These are phyloP conservation scores for Spencermartinsiella europaea DNA, from an alignment of 805 yeast genomes.

Conservation along the genomic window DNA sequence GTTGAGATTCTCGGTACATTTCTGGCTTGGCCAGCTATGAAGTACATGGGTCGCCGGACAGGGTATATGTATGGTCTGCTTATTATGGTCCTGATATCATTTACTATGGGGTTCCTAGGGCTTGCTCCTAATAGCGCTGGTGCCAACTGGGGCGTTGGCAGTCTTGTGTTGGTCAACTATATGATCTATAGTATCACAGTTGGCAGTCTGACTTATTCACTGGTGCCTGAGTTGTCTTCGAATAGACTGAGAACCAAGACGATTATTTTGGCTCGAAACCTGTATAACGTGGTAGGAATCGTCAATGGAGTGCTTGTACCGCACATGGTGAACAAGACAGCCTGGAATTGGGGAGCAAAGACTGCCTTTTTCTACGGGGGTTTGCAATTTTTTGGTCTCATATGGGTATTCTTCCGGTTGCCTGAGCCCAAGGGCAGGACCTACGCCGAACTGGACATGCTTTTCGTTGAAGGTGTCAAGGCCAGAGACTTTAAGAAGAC, in stretches of 20 bases:
- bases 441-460: constrained; percentile 52
- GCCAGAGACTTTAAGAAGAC: constrained; percentile 26
- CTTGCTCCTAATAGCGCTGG: constrained; percentile 32
- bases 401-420: constrained; percentile 46
- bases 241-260: constrained; percentile 38
- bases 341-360: constrained; percentile 45
- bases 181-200: constrained; percentile 40
- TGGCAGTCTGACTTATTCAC: constrained; percentile 40
- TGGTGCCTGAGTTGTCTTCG: constrained; percentile 40
- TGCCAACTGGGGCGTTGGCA: constrained; percentile 33
- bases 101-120: constrained; percentile 41
- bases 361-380: constrained; percentile 45
- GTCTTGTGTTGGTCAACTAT: constrained; percentile 41
- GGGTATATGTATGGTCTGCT: constrained; percentile 33
- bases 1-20: constrained; percentile 42
- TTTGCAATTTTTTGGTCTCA: constrained; percentile 20
- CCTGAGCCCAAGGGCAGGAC: constrained; percentile 59
- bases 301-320: constrained; percentile 30
- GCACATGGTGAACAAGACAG: constrained; percentile 35
- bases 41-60: constrained; percentile 18
- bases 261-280: no score
- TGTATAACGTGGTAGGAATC: constrained; percentile 20
- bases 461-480: constrained; percentile 37
- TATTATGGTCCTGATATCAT: constrained; percentile 33
- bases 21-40: constrained; percentile 18